phyloP scores from a whole-genome alignment of 129 eudicot genomes.

The Flaveria trinervia region DNA sequence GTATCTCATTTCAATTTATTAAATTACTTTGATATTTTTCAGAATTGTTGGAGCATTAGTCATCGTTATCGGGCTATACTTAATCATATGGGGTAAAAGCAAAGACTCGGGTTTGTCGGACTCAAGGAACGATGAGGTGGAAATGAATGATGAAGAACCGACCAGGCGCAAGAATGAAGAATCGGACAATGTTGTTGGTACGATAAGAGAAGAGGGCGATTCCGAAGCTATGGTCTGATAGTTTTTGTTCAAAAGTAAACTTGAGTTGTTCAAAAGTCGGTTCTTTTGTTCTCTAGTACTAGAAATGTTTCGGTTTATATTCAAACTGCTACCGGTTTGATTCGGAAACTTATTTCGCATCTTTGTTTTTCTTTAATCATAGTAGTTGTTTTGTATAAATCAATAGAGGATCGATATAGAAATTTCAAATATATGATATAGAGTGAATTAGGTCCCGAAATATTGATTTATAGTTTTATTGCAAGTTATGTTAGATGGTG shows the following conservation, averaged over 20 bases:
- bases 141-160: slow-evolving; percentile 16
- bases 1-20: background rate
- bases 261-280: slow-evolving; percentile 5
- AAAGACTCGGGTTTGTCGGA: slow-evolving; percentile 42
- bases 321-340: too few species aligned
- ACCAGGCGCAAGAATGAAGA: background rate
- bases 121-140: slow-evolving; percentile 26
- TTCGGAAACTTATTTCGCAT: too few species aligned
- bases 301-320: too few species aligned
- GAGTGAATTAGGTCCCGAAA: too few species aligned
- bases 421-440: too few species aligned
- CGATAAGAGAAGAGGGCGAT: slow-evolving; percentile 21
- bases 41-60: slow-evolving; percentile 48
- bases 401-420: too few species aligned
- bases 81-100: slow-evolving; percentile 61
- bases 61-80: slow-evolving; percentile 49
- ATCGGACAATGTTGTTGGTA: slow-evolving; percentile 9
- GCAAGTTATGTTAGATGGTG: background rate
- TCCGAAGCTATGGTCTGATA: slow-evolving; percentile 29
- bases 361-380: too few species aligned
- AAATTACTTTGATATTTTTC: background rate
- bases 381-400: too few species aligned
- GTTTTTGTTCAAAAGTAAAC: slow-evolving; percentile 14
- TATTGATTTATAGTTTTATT: slow-evolving; percentile 2
- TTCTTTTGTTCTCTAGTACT: background rate